These are phyloP conservation scores for Clausena lansium DNA, from an alignment of 345 rosid genomes.

Conservation along the genomic window DNA sequence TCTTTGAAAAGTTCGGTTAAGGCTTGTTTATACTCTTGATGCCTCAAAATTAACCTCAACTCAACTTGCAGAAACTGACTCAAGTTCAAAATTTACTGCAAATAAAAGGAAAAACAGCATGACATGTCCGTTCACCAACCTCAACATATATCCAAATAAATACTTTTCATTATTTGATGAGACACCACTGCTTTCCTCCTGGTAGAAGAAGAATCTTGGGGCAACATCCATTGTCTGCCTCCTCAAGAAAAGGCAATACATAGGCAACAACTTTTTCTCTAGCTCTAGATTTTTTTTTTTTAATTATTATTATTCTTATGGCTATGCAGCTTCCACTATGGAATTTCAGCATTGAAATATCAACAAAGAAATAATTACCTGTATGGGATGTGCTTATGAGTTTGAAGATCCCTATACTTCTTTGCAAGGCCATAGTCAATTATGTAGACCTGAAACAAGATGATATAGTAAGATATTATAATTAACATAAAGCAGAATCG, in stretches of 20 bases:
- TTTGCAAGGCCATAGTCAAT: conserved; percentile 91
- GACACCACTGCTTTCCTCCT: background rate
- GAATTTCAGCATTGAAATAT: conserved; percentile 4
- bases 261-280: background rate
- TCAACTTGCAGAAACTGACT: background rate
- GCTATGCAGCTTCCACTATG: background rate
- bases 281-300: background rate
- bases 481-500: conserved; percentile 1
- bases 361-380: conserved; percentile 35
- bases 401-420: conserved; percentile 90
- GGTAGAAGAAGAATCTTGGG: background rate
- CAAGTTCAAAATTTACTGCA: background rate
- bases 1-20: background rate
- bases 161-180: background rate
- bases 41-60: background rate
- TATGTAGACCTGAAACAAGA: conserved; percentile 52
- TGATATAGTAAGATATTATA: background rate
- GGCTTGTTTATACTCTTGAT: background rate
- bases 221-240: background rate
- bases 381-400: conserved; percentile 84
- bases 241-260: background rate
- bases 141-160: background rate
- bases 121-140: background rate
- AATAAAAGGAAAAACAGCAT: background rate
- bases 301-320: background rate